Evolutionary conservation across 2,329 filamentous ascomycete species (phyloP).

Genomic region (Leptodontidium sp.): DNA sequence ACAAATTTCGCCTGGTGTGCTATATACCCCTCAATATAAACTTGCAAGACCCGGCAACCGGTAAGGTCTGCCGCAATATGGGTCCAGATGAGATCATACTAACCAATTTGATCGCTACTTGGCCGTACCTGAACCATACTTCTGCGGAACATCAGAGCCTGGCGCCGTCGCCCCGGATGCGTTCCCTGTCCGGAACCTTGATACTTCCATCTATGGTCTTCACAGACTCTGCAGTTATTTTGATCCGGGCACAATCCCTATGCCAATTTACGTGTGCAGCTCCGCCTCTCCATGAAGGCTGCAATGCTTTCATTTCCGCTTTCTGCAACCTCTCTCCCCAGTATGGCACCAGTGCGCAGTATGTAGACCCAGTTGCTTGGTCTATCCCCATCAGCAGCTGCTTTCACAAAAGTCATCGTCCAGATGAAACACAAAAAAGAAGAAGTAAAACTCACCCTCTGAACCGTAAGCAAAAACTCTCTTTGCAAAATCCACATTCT

Average conservation of each 20-base stretch:
- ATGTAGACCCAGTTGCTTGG: conserved; percentile 8
- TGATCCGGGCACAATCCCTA: background rate
- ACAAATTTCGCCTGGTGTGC: background rate
- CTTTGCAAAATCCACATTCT: conserved; percentile 9
- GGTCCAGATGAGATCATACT: background rate
- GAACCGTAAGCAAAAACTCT: conserved; percentile 6
- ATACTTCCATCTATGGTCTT: conserved; percentile 10
- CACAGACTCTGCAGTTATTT: conserved; percentile 3
- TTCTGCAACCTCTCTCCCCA: conserved; percentile 8
- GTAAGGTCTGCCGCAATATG: background rate
- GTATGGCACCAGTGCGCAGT: conserved; percentile 2
- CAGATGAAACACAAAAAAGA: background rate
- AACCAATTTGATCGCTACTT: background rate
- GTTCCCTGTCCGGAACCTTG: background rate
- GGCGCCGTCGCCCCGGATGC: background rate
- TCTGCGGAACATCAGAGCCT: background rate
- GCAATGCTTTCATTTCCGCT: conserved; percentile 10
- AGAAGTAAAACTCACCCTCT: background rate
- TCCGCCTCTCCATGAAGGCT: conserved; percentile 9
- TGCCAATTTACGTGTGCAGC: background rate
- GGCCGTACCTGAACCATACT: background rate
- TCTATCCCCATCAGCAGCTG: background rate
- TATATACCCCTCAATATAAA: background rate
- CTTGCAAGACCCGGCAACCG: background rate
- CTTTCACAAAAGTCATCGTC: background rate